Percentiles rank a stretch among this genome's conserved stretches.
Conservation (phyloP, 805 yeast species). For the Pichia kluyveri region DNA sequence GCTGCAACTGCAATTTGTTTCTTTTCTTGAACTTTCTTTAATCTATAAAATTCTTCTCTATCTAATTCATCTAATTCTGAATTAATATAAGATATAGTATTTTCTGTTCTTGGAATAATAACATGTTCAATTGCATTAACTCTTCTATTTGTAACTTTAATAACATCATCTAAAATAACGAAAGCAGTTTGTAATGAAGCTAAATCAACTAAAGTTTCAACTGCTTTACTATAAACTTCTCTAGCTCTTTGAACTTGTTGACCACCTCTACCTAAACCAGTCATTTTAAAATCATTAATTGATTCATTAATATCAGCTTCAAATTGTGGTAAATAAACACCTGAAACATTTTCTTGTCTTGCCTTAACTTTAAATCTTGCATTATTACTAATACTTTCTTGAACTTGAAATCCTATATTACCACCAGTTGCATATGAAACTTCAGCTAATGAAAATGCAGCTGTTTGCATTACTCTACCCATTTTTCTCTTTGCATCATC, state of each 20-base stretch:
- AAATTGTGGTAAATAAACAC: conserved; percentile 89
- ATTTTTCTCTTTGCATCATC: conserved; percentile 93
- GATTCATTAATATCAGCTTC: conserved; percentile 76
- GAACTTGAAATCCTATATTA: conserved; percentile 90
- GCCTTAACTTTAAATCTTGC: conserved; percentile 90
- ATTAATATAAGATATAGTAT: conserved; percentile 84
- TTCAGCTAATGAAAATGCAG: conserved; percentile 94
- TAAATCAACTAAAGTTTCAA: conserved; percentile 91
- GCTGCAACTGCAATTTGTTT: conserved; percentile 72
- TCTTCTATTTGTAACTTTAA: conserved; percentile 95
- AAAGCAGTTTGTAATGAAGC: conserved; percentile 97
- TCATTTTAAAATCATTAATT: conserved; percentile 89
- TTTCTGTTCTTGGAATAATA: conserved; percentile 94
- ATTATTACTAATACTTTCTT: conserved; percentile 72
- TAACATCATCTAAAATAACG: conserved; percentile 92
- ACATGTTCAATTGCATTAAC: conserved; percentile 98
- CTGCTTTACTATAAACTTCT: conserved; percentile 86
- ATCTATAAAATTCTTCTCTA: conserved; percentile 94
- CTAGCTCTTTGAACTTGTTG: conserved; percentile 96
- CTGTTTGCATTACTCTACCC: conserved; percentile 98
- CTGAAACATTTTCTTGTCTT: conserved; percentile 91
- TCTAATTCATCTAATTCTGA: conserved; percentile 96
- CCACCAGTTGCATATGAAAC: conserved; percentile 97
- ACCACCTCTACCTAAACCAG: conserved; percentile 97
- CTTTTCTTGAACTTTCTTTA: conserved; percentile 94